Conservation (phyloP, 768 basidiomycete genomes). For the Rhizopogon vesiculosus region DNA sequence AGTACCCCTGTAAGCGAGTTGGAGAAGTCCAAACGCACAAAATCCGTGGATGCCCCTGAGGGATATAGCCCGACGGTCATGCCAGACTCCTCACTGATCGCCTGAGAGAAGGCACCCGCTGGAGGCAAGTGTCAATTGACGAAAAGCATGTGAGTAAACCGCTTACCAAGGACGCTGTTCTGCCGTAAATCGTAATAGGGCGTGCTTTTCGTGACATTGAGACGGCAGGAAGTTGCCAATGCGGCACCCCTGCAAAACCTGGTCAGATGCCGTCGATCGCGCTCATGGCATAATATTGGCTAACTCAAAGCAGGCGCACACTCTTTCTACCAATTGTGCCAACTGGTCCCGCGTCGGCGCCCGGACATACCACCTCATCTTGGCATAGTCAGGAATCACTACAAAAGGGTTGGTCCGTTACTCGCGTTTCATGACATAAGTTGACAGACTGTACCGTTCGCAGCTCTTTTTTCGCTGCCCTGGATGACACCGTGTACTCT, state of each 20-base stretch:
- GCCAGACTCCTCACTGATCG: conserved; percentile 41
- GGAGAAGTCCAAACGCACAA: conserved; percentile 43
- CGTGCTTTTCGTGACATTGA: conserved; percentile 36
- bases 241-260: conserved; percentile 52
- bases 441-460: conserved; percentile 51
- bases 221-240: conserved; percentile 54
- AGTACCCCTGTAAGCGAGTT: background rate
- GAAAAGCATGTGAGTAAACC: background rate
- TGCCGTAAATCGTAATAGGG: conserved; percentile 57
- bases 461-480: conserved; percentile 54
- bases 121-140: conserved; percentile 4
- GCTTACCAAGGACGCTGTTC: conserved; percentile 50
- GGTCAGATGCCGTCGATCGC: conserved; percentile 5
- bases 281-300: conserved; percentile 15
- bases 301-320: conserved; percentile 69
- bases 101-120: conserved; percentile 53
- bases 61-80: conserved; percentile 30
- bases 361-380: conserved; percentile 68
- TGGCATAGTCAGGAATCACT: conserved; percentile 85
- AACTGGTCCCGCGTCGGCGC: conserved; percentile 62
- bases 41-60: conserved; percentile 68
- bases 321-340: conserved; percentile 47
- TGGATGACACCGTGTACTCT: conserved; percentile 76
- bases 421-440: background rate
- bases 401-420: conserved; percentile 3